Evolutionary conservation across 2,329 filamentous ascomycete genomes (phyloP).

Genomic region (Cryphonectria parasitica): DNA sequence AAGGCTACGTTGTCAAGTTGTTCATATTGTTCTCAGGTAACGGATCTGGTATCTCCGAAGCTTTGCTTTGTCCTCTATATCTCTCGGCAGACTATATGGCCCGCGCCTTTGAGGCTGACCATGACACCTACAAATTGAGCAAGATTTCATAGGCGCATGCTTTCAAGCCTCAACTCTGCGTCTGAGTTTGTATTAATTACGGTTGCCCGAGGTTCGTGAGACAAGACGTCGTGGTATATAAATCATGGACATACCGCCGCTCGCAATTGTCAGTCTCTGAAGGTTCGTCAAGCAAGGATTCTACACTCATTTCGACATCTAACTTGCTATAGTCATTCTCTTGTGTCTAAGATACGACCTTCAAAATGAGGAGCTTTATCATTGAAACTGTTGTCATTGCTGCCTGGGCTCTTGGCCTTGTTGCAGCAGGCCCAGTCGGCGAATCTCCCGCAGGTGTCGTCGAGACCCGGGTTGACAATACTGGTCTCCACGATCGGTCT

Average conservation of each 20-base stretch:
- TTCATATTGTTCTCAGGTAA: constrained; percentile 1
- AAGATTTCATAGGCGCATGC: neutral
- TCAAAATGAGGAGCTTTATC: neutral
- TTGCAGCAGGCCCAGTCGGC: neutral
- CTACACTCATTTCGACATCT: neutral
- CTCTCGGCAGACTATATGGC: neutral
- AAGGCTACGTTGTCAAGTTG: neutral
- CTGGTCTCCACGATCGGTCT: neutral
- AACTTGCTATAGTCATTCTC: constrained; percentile 6
- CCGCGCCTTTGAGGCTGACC: neutral
- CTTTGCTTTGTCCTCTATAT: neutral
- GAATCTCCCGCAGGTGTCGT: neutral
- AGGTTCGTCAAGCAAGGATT: neutral
- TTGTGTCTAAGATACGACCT: neutral
- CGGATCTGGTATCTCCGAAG: neutral
- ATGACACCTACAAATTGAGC: neutral
- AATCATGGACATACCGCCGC: neutral
- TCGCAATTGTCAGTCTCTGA: neutral
- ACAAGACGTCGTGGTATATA: neutral
- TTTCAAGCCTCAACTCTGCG: neutral
- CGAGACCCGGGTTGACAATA: neutral
- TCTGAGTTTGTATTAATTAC: neutral
- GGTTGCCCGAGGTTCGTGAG: neutral
- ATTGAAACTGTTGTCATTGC: neutral
- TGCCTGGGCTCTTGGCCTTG: neutral